A percentile compares a stretch with the other conserved stretches of the same genome.
These are phyloP conservation scores for cucumber (Cucumis sativus) DNA, from an alignment of 306 rosid species.

Conservation along the genomic window Cucumber_9930_V3 NC_026657.2:6454001-6454500, in stretches of 20 bases:
- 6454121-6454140: not conserved
- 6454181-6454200: not conserved
- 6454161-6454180: not conserved
- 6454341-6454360: not conserved
- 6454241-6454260: not conserved
- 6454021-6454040: not conserved
- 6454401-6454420: not conserved
- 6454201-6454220: not conserved
- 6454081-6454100: not conserved
- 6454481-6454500: not conserved
- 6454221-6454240: not conserved
- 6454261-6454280: not conserved
- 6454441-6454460: not conserved
- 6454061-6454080: not conserved
- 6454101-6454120: not conserved
- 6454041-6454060: not conserved
- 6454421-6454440: not conserved
- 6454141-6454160: not conserved
- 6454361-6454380: not conserved
- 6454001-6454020: not conserved
- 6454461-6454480: not conserved
- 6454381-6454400: not conserved
- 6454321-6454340: not conserved
- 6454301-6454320: not conserved
- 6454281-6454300: not conserved